These are phyloP conservation scores for Ogataea dorogensis DNA, from an alignment of 805 yeast genomes.

Conservation along the genomic window DNA sequence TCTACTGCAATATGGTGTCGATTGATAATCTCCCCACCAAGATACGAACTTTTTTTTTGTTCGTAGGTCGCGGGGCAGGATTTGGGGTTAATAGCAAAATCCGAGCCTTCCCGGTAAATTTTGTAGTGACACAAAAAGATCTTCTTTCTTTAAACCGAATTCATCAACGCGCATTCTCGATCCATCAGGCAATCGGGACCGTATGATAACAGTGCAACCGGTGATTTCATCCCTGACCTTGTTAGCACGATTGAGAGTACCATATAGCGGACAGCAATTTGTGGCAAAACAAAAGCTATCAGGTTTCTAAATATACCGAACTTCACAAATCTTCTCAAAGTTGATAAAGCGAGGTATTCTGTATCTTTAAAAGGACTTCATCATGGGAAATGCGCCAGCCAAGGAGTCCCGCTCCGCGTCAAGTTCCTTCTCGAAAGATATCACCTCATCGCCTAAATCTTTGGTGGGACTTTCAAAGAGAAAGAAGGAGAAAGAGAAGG, in stretches of 20 bases:
- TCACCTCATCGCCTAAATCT: constrained; percentile 17
- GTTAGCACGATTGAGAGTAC: no score
- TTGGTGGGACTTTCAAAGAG: constrained; percentile 23
- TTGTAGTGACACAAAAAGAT: constrained; percentile 4
- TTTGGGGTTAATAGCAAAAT: constrained; percentile 1
- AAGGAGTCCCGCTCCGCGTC: constrained; percentile 23
- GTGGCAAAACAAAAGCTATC: background rate
- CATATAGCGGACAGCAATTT: constrained; percentile 2
- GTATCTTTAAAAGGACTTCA: no score
- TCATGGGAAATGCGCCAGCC: constrained; percentile 31
- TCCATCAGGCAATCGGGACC: no score
- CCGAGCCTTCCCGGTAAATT: constrained; percentile 16
- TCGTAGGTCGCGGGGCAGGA: constrained; percentile 9
- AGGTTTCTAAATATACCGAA: no score
- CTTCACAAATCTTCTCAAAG: no score
- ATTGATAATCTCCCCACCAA: constrained; percentile 2
- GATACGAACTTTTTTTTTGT: background rate
- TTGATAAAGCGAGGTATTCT: no score
- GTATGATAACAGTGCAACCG: no score
- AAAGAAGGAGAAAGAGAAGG: constrained; percentile 47
- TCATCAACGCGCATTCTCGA: no score
- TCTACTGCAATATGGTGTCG: no score
- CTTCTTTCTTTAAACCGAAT: no score
- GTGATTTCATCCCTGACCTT: background rate
- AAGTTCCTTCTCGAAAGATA: constrained; percentile 20